These are phyloP conservation scores for Aspergillus conjunctus DNA, from an alignment of 495 filamentous ascomycete species.

Conservation along the genomic window DNA sequence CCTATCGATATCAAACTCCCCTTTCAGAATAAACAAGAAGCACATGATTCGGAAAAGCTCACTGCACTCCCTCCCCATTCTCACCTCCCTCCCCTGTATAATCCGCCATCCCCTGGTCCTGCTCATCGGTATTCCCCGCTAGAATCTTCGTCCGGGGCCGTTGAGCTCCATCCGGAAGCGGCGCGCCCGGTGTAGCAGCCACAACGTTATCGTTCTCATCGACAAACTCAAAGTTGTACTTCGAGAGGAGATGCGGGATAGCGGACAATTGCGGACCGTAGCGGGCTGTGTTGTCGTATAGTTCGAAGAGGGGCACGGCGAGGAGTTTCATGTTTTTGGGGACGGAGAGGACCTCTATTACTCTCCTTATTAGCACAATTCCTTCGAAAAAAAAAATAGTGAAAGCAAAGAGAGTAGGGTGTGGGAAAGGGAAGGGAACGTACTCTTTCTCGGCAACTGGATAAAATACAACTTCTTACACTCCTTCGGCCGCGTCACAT, in stretches of 20 bases:
- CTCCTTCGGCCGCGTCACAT: constrained; percentile 95
- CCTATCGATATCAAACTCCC: background rate
- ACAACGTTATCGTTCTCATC: constrained; percentile 90
- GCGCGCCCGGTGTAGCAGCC: constrained; percentile 76
- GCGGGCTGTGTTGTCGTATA: constrained; percentile 93
- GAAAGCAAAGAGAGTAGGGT: background rate
- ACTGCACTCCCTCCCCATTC: constrained; percentile 21
- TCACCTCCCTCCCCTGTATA: constrained; percentile 28
- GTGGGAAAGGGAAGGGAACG: constrained; percentile 38
- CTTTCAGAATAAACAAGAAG: background rate
- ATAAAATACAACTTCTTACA: constrained; percentile 99
- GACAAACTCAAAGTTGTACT: constrained; percentile 98
- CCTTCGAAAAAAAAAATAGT: background rate
- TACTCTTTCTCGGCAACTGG: constrained; percentile 88
- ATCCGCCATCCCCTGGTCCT: constrained; percentile 49
- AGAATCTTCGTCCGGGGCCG: constrained; percentile 69
- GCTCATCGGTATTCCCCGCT: constrained; percentile 60
- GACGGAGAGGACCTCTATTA: constrained; percentile 86
- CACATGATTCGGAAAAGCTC: background rate
- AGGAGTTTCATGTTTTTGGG: constrained; percentile 99
- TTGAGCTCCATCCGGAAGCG: constrained; percentile 43
- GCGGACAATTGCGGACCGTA: constrained; percentile 96
- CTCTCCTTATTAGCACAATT: constrained; percentile 1
- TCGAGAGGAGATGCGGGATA: constrained; percentile 88
- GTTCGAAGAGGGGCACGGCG: constrained; percentile 93